These are phyloP conservation scores for Coemansia sp. DNA, from an alignment of 192 early-diverging fungal species.

Conservation along the genomic window DNA sequence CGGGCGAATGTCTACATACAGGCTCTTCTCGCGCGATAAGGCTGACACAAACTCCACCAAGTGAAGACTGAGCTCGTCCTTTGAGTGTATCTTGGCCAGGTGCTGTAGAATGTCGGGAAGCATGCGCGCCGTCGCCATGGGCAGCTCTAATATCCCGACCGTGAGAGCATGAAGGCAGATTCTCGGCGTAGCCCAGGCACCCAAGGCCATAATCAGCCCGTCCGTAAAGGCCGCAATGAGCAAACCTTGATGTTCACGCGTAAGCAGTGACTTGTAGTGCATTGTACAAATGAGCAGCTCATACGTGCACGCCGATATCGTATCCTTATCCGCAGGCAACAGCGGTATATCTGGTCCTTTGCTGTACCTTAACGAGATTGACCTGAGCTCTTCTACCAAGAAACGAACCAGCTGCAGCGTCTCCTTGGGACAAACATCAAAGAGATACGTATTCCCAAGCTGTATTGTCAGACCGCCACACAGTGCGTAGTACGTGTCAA, in stretches of 20 bases:
- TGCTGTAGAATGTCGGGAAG: constrained; percentile 67
- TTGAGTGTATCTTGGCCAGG: constrained; percentile 83
- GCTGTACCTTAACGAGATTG: constrained; percentile 11
- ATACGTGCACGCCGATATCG: constrained; percentile 20
- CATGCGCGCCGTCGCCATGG: constrained; percentile 70
- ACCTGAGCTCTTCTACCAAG: constrained; percentile 64
- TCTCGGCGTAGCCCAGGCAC: constrained; percentile 68
- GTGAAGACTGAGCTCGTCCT: constrained; percentile 72
- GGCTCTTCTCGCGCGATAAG: constrained; percentile 71
- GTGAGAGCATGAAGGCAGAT: constrained; percentile 81
- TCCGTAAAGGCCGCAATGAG: constrained; percentile 71
- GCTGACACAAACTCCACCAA: constrained; percentile 92
- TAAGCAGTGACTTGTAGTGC: constrained; percentile 58
- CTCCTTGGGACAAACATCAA: constrained; percentile 59
- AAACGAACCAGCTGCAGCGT: constrained; percentile 60
- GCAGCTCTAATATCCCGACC: constrained; percentile 79
- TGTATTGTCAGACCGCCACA: constrained; percentile 66
- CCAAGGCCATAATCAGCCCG: constrained; percentile 60
- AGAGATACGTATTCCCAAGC: constrained; percentile 73
- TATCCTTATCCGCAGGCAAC: constrained; percentile 22
- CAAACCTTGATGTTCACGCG: constrained; percentile 66
- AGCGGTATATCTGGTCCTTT: constrained; percentile 23
- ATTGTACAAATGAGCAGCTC: constrained; percentile 37
- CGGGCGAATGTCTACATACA: constrained; percentile 79
- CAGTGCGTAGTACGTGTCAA: constrained; percentile 70